Base-by-base conservation (phyloP, 805 yeast species). In the Kluyveromyces aestuarii region DNA sequence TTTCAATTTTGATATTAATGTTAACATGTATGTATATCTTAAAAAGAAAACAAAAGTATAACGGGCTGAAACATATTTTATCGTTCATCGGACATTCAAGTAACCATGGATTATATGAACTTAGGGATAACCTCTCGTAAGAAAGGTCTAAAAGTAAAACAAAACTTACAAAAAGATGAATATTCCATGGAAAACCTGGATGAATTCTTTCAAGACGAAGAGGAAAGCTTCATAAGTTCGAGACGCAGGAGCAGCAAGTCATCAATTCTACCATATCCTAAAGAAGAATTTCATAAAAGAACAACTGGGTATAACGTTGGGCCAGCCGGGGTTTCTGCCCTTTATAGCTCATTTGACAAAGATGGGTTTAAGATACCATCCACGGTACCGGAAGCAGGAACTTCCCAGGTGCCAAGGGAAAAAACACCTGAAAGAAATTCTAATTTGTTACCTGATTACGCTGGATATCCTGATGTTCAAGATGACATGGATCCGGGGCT, bases 141-240 rank as follows among this genome's bases (percentile, higher is more conserved):
- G 58, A 81, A 87, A 0, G 88, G 88, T 7, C 64, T 81, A 16
- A 65, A 66, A 46, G 77, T 77, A 8, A 73, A 69, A 41, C 65
- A 66, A 21, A 69, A 72, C 50, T 65, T 82, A 33, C 68, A 68
- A 40, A 73, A 75, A 55, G 85, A 82, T 60, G 72, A 73, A 44
- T 74, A 79, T 55, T 78, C 82, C 27, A 75, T 83, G 77, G 90
- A 84, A 56, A 84, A 80, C 55, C 60, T 84, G 14, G 82, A 80
- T 53, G 88, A 82, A 48, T 84, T 82, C 61, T 84, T 82, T 47
- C 72, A 71, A 42, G 84, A 80, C 46, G 80, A 76, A 18, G 33
- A 43, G 18, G 59, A 58, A 14, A 49, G 51, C 27, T 46, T 40
- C 38, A 51, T 51, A 18, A 48, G 52, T 30, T 46, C 47, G 48